Base-by-base conservation (phyloP, 2,329 filamentous ascomycete genomes). In the Aspergillus uvarum region DNA sequence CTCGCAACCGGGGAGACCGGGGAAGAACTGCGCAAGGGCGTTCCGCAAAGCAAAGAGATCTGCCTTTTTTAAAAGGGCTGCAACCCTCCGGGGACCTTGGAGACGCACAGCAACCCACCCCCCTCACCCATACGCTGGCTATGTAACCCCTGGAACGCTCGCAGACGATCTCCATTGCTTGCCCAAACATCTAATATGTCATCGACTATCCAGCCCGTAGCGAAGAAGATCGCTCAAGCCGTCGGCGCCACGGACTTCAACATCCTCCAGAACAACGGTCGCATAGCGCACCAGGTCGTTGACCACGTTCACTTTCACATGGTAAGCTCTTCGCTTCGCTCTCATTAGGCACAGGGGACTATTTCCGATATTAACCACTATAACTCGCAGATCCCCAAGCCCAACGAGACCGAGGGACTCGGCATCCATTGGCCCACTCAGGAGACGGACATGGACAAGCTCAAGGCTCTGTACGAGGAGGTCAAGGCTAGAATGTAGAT, bases 221-320 rank as follows among this genome's bases (percentile, higher is more conserved):
- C 91, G 51, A 97, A 96, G 85, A 94, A 90, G 77, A 86, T 99
- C 51, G 92, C 89, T 52, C 77, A 82, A 21, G 94, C 92, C 29
- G 87, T 86, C 4, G 91, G 91, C 42, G 88, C 89, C 4, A 80
- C 82, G 54, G 85, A 98, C 76, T 99, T 92, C 83, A 99, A 99
- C 73, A 85, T 99, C 52, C 81, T 99, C 61, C 95, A 99, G 81
- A 99, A 99, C 80, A 99, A 99, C 72, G 95, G 95, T 55, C 82
- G 85, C 22, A 85, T 94, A 70, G 95, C 95, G 19, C 95, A 99
- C 77, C 95, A 98, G 80, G 82, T 89, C 65, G 94, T 99, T 63
- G 89, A 92, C 67, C 95, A 99, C 80, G 94, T 96, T 67, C 93
- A 97, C 76, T 94, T 99, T 78, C 95, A 99, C 74, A 89, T 98